Conservation (phyloP, 1,139 yeast genomes). For the Yamadazyma atmosphaerica region DNA sequence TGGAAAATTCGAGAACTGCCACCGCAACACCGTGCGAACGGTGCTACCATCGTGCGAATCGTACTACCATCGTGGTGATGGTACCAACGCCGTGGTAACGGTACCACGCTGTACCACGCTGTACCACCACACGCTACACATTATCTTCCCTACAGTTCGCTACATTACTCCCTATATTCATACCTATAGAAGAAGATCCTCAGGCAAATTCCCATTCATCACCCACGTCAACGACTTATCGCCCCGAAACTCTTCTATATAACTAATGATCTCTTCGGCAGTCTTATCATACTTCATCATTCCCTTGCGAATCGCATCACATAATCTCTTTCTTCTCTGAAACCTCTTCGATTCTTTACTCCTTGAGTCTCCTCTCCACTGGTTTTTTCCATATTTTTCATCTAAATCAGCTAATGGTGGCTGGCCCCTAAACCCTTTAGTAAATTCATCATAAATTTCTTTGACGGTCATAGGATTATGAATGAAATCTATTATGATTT, state of each 20-base stretch:
- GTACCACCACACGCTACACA: too few species aligned
- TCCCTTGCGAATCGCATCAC: constrained; percentile 48
- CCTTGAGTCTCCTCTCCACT: constrained; percentile 51
- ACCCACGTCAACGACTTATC: constrained; percentile 51
- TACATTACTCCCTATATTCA: too few species aligned
- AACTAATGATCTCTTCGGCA: constrained; percentile 44
- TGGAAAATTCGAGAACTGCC: constrained; percentile 19
- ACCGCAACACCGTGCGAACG: not conserved
- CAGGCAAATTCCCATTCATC: constrained; percentile 50
- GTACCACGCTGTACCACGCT: too few species aligned
- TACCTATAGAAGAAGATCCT: constrained; percentile 24
- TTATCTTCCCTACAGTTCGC: too few species aligned
- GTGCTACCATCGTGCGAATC: not conserved
- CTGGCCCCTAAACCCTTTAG: constrained; percentile 48
- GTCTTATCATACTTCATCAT: constrained; percentile 41
- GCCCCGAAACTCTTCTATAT: constrained; percentile 45
- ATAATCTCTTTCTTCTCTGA: constrained; percentile 46
- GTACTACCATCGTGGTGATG: not conserved
- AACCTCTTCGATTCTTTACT: constrained; percentile 49
- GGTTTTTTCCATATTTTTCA: constrained; percentile 44
- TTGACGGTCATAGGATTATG: constrained; percentile 49
- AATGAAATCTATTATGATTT: constrained; percentile 39
- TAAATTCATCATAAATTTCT: constrained; percentile 49
- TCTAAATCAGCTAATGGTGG: constrained; percentile 47
- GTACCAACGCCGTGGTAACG: too few species aligned